Percentiles rank a stretch among this genome's conserved stretches.
Conservation (phyloP, 441 rosid species). For the Theobroma grandiflorum region DNA sequence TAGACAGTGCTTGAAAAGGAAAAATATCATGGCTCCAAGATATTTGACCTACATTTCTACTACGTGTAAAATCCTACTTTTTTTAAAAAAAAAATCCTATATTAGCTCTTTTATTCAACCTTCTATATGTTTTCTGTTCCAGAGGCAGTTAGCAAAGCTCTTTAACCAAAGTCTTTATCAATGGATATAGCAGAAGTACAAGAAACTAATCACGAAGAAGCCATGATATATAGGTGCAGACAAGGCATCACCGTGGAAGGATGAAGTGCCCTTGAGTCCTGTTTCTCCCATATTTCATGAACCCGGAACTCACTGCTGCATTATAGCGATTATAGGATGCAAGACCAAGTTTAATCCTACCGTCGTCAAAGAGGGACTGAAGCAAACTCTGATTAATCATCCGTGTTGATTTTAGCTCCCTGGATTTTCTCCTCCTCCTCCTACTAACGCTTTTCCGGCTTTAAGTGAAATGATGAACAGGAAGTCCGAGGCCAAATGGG, state of each 20-base stretch:
- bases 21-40: no score
- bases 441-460: constrained; percentile 31
- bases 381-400: constrained; percentile 54
- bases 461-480: constrained; percentile 72
- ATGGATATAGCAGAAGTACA: neutral
- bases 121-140: neutral
- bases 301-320: constrained; percentile 58
- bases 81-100: neutral
- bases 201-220: neutral
- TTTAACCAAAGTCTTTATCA: neutral
- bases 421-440: neutral
- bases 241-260: neutral
- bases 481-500: constrained; percentile 66
- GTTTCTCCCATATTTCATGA: constrained; percentile 65
- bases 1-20: no score
- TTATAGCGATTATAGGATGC: constrained; percentile 59
- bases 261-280: constrained; percentile 57
- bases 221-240: neutral
- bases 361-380: constrained; percentile 49
- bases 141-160: neutral
- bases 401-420: constrained; percentile 52
- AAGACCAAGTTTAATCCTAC: constrained; percentile 42
- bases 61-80: neutral
- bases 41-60: neutral
- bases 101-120: neutral